A percentile compares a stretch with the other conserved stretches of the same genome.
phyloP scores from a whole-genome alignment of 1,284 basidiomycete genomes.

The Leccinum pachyderme region DNA sequence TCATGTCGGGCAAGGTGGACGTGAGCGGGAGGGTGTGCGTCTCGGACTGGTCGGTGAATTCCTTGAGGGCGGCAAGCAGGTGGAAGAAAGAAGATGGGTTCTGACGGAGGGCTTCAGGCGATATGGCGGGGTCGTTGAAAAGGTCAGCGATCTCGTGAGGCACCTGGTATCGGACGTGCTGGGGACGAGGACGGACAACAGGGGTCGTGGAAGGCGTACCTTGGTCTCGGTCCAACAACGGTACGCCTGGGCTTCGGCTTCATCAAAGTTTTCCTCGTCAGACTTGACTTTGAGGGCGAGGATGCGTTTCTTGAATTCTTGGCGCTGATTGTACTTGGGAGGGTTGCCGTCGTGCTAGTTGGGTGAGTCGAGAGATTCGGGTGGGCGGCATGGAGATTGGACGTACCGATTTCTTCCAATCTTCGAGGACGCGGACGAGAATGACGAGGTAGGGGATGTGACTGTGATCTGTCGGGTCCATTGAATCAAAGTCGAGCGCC shows the following conservation, averaged over 20 bases:
- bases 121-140: slow-evolving; percentile 56
- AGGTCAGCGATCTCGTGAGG: slow-evolving; percentile 66
- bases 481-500: slow-evolving; percentile 66
- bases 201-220: slow-evolving; percentile 32
- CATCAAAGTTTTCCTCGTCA: slow-evolving; percentile 97
- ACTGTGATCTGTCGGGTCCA: slow-evolving; percentile 84
- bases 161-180: slow-evolving; percentile 37
- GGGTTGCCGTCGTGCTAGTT: slow-evolving; percentile 60
- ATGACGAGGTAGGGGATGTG: slow-evolving; percentile 89
- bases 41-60: slow-evolving; percentile 49
- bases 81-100: slow-evolving; percentile 77
- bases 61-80: slow-evolving; percentile 76
- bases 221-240: slow-evolving; percentile 67
- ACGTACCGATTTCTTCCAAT: slow-evolving; percentile 75
- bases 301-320: slow-evolving; percentile 73
- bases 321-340: slow-evolving; percentile 70
- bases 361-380: not conserved
- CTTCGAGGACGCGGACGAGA: slow-evolving; percentile 77
- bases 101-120: slow-evolving; percentile 32
- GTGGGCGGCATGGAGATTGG: not conserved
- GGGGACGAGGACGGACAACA: not conserved
- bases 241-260: slow-evolving; percentile 82
- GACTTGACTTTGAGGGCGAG: slow-evolving; percentile 59
- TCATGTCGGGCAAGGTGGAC: slow-evolving; percentile 91
- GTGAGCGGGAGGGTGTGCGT: slow-evolving; percentile 52